Evolutionary conservation across 1,284 basidiomycete species (phyloP), one percentile per base, ranked within the genome.

Genomic region (Ceratobasidium sp.): DNA sequence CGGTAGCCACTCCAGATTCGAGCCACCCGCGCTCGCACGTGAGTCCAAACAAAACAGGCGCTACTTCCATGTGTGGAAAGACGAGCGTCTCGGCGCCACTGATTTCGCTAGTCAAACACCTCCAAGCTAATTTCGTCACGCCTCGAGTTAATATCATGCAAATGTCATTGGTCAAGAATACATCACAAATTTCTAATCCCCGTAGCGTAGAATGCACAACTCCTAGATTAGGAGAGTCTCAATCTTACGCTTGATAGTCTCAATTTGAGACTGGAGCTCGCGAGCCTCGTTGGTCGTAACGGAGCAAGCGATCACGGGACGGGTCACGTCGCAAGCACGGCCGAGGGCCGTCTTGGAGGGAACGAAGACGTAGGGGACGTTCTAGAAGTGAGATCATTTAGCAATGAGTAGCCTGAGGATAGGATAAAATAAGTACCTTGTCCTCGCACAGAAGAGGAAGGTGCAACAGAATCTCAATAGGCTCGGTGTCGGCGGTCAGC

Each of bases 401-500:
- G 15, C 9, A 9, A 22, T 36, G 53, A 41, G 36, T 48, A 59
- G 24, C 36, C 41, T 56, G 29, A 17, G 31, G 15, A 17, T 47
- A 74, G 59, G 57, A 74, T 53, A 17, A 59, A 64, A 73, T 47
- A 76, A 84, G 9, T 72, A 91, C 93, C 89, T 99, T 99, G 87
- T 99, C 98, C 85, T 99, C 98, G 83, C 98, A 99, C 54, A 99
- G 88, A 72, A 99, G 88, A 56, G 98, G 98, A 33, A 99, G 90
- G 85, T 99, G 98, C 78, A 99, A 90, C 64, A 99, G 87, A 82
- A 99, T 99, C 84, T 99, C 97, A 81, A 99, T 90, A 66, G 97
- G 97, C 84, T 99, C 97, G 59, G 97, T 97, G 81, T 98, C 96
- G 77, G 96, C 98, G 75, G 98, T 98, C 85, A 99, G 88, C 81